Evolutionary conservation across 2,329 filamentous ascomycete species (phyloP).

Genomic region (Penicillium sp.): DNA sequence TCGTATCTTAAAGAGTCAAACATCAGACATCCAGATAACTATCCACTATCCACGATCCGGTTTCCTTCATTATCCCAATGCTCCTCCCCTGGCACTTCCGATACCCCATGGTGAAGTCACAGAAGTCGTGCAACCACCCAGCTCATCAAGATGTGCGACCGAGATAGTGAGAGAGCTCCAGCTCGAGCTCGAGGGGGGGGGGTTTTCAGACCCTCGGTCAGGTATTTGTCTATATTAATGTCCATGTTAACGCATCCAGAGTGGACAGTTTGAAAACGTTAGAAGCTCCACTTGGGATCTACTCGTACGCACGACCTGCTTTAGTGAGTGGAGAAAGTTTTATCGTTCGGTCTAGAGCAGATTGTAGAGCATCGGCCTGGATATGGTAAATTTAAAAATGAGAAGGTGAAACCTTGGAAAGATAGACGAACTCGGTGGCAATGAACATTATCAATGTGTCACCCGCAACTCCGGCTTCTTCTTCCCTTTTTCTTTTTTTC

Average conservation of each 20-base stretch:
- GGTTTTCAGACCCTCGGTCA: neutral
- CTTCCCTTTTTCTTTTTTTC: neutral
- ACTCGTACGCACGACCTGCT: neutral
- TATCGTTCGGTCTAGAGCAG: slow-evolving; percentile 5
- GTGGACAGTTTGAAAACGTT: slow-evolving; percentile 5
- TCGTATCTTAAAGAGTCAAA: no score
- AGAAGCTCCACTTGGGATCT: slow-evolving; percentile 6
- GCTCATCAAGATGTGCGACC: no score
- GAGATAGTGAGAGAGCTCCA: no score
- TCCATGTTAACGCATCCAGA: neutral
- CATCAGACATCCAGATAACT: no score
- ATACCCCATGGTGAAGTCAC: neutral
- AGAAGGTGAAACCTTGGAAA: neutral
- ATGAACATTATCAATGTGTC: neutral
- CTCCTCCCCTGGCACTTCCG: no score
- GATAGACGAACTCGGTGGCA: neutral
- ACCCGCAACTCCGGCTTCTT: neutral
- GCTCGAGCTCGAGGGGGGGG: neutral
- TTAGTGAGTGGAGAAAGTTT: neutral
- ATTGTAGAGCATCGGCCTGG: neutral
- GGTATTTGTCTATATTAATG: neutral
- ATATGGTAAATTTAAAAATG: neutral
- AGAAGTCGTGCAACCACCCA: neutral
- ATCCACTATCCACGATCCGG: no score
- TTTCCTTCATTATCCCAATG: no score